These are phyloP conservation scores for Eucalyptus sp. DNA, from an alignment of 345 rosid species.

Conservation along the genomic window DNA sequence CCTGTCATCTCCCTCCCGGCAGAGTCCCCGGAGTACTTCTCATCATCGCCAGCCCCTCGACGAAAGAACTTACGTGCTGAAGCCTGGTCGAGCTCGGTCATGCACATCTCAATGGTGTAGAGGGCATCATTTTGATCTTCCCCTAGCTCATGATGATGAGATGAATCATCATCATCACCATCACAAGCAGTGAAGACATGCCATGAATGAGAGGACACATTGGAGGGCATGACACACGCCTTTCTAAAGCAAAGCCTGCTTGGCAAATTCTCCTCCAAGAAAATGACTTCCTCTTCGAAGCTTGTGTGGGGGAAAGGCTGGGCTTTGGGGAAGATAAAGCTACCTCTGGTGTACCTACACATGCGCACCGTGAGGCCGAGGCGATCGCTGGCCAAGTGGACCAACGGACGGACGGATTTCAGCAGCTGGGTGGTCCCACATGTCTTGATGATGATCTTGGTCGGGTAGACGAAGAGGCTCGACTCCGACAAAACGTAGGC, in stretches of 20 bases:
- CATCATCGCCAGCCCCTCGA: constrained; percentile 13
- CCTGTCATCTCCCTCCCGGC: constrained; percentile 76
- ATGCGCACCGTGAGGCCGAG: constrained; percentile 47
- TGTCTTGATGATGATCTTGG: constrained; percentile 86
- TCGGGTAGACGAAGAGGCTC: constrained; percentile 84
- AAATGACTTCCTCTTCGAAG: constrained; percentile 67
- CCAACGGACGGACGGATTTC: constrained; percentile 77
- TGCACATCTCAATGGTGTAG: constrained; percentile 70
- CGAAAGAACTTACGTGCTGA: constrained; percentile 46
- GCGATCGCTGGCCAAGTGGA: constrained; percentile 31
- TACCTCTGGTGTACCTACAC: constrained; percentile 77
- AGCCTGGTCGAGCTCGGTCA: constrained; percentile 80
- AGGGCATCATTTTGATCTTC: background rate
- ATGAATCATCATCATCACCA: constrained; percentile 2
- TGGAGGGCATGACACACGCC: constrained; percentile 75
- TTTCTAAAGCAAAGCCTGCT: constrained; percentile 40
- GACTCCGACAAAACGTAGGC: constrained; percentile 92
- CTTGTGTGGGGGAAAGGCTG: constrained; percentile 85
- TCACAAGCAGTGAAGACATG: constrained; percentile 66
- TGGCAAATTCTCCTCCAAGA: constrained; percentile 54
- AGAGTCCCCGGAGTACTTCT: constrained; percentile 26
- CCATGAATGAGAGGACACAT: constrained; percentile 53
- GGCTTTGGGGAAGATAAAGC: constrained; percentile 72
- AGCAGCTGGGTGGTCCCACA: constrained; percentile 94
- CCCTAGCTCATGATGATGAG: background rate